A percentile compares a stretch with the other conserved stretches of the same genome.
Conservation (phyloP, 768 basidiomycete genomes). For the Fibroporia radiculosa region DNA sequence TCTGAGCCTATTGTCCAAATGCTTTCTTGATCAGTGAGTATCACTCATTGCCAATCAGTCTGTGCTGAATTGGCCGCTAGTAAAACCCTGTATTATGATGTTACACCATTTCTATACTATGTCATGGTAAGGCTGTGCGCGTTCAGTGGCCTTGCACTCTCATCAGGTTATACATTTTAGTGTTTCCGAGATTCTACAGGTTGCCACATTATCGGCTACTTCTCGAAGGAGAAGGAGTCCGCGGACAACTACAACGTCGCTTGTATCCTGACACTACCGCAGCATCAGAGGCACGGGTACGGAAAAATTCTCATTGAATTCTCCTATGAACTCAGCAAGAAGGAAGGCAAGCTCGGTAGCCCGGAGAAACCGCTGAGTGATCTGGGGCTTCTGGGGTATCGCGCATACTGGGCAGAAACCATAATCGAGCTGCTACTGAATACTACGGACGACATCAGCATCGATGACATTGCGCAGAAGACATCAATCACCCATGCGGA, state of each 20-base stretch:
- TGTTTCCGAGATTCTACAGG: conserved; percentile 81
- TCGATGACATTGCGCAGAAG: conserved; percentile 95
- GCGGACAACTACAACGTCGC: conserved; percentile 98
- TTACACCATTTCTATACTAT: conserved; percentile 99
- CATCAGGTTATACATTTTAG: conserved; percentile 35
- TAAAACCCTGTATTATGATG: conserved; percentile 99
- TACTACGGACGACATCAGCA: conserved; percentile 66
- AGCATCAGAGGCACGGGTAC: conserved; percentile 94
- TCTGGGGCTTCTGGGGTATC: conserved; percentile 85
- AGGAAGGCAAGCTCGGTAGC: conserved; percentile 90
- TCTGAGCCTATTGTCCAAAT: conserved; percentile 92
- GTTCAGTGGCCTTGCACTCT: background rate
- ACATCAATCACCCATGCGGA: conserved; percentile 94
- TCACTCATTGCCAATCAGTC: conserved; percentile 5
- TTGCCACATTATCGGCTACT: conserved; percentile 95
- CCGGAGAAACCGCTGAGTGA: conserved; percentile 98
- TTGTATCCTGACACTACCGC: conserved; percentile 96
- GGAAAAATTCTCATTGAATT: conserved; percentile 96
- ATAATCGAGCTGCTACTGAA: conserved; percentile 85
- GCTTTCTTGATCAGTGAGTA: conserved; percentile 94
- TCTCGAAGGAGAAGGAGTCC: conserved; percentile 98
- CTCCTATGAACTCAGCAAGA: conserved; percentile 95
- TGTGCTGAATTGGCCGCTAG: conserved; percentile 32
- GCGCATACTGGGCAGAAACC: conserved; percentile 96
- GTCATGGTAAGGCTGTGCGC: conserved; percentile 66